A percentile compares a stretch with the other conserved stretches of the same genome.
phyloP scores from a whole-genome alignment of 2,329 filamentous ascomycete species.

The Talaromyces sp. region DNA sequence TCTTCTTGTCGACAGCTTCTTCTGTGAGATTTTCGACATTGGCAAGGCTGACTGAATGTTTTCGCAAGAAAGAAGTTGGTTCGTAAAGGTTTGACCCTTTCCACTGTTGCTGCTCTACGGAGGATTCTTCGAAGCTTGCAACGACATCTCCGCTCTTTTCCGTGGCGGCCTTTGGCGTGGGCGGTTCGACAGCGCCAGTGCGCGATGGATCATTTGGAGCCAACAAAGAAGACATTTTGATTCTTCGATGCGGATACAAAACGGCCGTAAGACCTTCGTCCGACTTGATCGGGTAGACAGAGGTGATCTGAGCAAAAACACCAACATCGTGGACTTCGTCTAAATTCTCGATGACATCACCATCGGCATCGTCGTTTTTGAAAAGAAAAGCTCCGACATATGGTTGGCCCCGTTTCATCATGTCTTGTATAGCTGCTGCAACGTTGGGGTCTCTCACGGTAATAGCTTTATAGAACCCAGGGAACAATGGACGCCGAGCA shows the following conservation, averaged over 20 bases:
- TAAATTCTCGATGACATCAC: conserved; percentile 83
- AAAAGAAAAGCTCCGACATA: conserved; percentile 96
- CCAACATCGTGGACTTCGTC: conserved; percentile 94
- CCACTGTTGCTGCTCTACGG: conserved; percentile 53
- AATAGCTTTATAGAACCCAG: conserved; percentile 97
- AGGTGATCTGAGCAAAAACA: conserved; percentile 96
- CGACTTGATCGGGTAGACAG: conserved; percentile 72
- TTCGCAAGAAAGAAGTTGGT: conserved; percentile 83
- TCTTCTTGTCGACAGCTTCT: conserved; percentile 85
- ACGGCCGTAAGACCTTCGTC: conserved; percentile 80
- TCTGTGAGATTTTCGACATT: conserved; percentile 92
- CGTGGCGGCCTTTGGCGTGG: conserved; percentile 38
- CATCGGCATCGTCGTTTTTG: conserved; percentile 91
- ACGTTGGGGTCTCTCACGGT: conserved; percentile 93
- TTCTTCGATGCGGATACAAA: conserved; percentile 90
- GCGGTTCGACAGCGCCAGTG: conserved; percentile 29
- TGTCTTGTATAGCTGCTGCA: conserved; percentile 85
- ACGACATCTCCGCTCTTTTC: conserved; percentile 91
- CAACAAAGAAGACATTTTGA: conserved; percentile 80
- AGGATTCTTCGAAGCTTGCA: conserved; percentile 88
- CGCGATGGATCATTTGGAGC: conserved; percentile 52
- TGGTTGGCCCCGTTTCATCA: conserved; percentile 93
- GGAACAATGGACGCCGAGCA: conserved; percentile 86
- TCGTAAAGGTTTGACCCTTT: conserved; percentile 59
- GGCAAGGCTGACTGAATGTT: conserved; percentile 88